phyloP scores from a whole-genome alignment of 2,329 filamentous ascomycete genomes.

The Ceratocystis colombiana region DNA sequence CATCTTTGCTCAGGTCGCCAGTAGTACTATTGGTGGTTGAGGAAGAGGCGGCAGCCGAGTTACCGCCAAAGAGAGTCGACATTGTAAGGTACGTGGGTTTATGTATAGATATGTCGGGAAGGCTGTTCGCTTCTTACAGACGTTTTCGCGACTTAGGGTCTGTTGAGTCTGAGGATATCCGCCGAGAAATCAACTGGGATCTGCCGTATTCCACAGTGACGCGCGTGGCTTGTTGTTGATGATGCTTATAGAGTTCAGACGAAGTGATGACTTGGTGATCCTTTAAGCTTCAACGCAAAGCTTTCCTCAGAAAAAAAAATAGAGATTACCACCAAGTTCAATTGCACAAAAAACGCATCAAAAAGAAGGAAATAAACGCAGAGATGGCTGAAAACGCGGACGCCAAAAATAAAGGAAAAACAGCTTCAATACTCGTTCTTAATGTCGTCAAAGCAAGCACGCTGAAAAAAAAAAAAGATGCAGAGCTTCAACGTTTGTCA shows the following conservation, averaged over 20 bases:
- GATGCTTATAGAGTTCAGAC: background rate
- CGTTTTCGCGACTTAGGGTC: too few species aligned
- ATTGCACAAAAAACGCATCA: background rate
- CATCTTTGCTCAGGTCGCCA: slow-evolving; percentile 83
- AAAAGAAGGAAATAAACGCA: background rate
- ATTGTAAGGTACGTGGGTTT: slow-evolving; percentile 37
- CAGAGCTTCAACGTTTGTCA: slow-evolving; percentile 7
- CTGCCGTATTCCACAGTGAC: background rate
- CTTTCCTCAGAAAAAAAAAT: background rate
- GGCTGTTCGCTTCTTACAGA: background rate
- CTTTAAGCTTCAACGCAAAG: background rate
- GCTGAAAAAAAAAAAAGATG: background rate
- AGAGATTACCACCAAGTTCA: background rate
- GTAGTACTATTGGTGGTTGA: slow-evolving; percentile 58
- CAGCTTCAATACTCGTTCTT: background rate
- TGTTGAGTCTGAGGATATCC: too few species aligned
- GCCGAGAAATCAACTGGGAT: too few species aligned
- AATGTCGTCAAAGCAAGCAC: background rate
- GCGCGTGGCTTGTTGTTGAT: background rate
- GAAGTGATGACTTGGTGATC: background rate
- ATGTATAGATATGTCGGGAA: background rate
- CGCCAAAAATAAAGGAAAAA: background rate
- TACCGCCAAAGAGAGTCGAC: slow-evolving; percentile 53
- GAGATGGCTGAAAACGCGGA: background rate
- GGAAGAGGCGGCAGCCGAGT: slow-evolving; percentile 43